A percentile compares a stretch with the other conserved stretches of the same genome.
Evolutionary conservation across 495 filamentous ascomycete species (phyloP).

Genomic region (Aspergillus affinis): DNA sequence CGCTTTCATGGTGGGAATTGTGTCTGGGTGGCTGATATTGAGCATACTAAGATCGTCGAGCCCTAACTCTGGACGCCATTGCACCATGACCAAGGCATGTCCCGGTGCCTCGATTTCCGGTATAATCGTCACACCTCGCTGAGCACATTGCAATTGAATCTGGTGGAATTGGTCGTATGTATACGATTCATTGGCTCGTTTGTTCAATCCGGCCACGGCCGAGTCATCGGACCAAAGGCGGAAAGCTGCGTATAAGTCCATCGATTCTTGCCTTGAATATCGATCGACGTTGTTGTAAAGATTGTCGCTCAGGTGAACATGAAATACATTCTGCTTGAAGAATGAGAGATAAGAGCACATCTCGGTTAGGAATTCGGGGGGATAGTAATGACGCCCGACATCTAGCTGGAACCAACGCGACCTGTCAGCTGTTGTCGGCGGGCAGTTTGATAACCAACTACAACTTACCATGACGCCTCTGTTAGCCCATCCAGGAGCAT

Average conservation of each 20-base stretch:
- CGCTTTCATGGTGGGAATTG: conserved; percentile 50
- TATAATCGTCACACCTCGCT: conserved; percentile 50
- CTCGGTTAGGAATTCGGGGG: conserved; percentile 49
- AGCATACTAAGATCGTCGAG: conserved; percentile 46
- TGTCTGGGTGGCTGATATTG: conserved; percentile 52
- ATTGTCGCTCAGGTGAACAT: conserved; percentile 54
- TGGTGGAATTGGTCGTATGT: conserved; percentile 41
- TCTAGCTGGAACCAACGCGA: conserved; percentile 32
- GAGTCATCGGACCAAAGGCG: conserved; percentile 35
- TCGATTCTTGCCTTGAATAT: conserved; percentile 34
- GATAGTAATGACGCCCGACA: conserved; percentile 50
- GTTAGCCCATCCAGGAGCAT: conserved; percentile 50
- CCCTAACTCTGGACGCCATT: conserved; percentile 54
- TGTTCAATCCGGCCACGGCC: conserved; percentile 43
- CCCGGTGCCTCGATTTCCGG: conserved; percentile 55
- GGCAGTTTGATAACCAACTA: neutral
- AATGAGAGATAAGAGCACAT: conserved; percentile 53
- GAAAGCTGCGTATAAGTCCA: conserved; percentile 47
- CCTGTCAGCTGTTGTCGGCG: neutral
- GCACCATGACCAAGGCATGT: conserved; percentile 48
- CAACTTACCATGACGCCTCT: conserved; percentile 42
- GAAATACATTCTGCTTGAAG: conserved; percentile 56
- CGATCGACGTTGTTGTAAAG: conserved; percentile 42
- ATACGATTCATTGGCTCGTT: conserved; percentile 49
- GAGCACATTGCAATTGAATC: conserved; percentile 45